phyloP scores from a whole-genome alignment of 371 early-diverging fungal genomes.

The Apophysomyces sp. region DNA sequence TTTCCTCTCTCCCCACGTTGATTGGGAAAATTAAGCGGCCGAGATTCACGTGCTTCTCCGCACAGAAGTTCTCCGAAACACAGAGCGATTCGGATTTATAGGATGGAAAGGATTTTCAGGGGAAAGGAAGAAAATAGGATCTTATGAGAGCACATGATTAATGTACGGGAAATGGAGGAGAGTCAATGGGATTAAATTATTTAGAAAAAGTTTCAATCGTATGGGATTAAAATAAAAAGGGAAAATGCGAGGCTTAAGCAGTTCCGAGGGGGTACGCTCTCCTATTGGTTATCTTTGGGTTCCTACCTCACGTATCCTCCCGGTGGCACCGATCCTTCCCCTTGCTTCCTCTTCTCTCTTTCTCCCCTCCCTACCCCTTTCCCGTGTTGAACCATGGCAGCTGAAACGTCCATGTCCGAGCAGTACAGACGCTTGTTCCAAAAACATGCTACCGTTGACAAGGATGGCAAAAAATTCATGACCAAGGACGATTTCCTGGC shows the following conservation, averaged over 20 bases:
- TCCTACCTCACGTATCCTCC: constrained; percentile 3
- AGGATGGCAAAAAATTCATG: constrained; percentile 65
- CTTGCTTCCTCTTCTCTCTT: neutral
- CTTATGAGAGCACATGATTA: neutral
- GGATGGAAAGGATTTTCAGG: neutral
- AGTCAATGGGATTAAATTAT: too few relatives aligned
- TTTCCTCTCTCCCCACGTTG: neutral
- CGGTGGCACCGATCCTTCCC: constrained; percentile 1
- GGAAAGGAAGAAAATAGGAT: neutral
- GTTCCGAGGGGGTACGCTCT: neutral
- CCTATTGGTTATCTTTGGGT: neutral
- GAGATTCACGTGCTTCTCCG: neutral
- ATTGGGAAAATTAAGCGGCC: neutral
- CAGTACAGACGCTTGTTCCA: constrained; percentile 62
- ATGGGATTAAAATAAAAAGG: neutral
- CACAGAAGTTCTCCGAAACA: neutral
- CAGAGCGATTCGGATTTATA: neutral
- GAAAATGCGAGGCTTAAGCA: neutral
- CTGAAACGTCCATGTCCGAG: constrained; percentile 21
- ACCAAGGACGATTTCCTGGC: constrained; percentile 66
- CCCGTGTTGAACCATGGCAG: constrained; percentile 4
- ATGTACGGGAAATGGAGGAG: neutral
- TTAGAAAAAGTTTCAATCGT: too few relatives aligned
- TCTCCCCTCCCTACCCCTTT: neutral
- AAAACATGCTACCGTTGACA: constrained; percentile 59